Conservation (phyloP, 2,329 filamentous ascomycete genomes). For the Calonectria multiphialidica region DNA sequence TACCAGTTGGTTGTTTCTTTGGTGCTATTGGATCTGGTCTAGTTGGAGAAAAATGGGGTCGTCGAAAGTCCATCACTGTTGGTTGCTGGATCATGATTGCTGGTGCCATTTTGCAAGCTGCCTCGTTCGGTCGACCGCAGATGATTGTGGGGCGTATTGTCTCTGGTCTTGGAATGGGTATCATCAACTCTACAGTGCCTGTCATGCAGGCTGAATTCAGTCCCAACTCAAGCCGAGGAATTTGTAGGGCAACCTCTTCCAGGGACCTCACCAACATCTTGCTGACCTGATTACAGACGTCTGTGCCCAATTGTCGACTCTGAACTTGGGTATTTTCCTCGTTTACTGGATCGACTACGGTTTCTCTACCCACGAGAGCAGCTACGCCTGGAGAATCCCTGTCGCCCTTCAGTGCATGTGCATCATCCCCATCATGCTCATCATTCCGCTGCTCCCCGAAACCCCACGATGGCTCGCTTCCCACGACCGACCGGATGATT, state of each 20-base stretch:
- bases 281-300: slow-evolving; percentile 46
- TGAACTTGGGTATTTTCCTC: slow-evolving; percentile 60
- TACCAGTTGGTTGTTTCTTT: slow-evolving; percentile 45
- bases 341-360: slow-evolving; percentile 61
- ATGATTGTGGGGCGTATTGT: slow-evolving; percentile 60
- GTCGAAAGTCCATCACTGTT: slow-evolving; percentile 55
- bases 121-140: slow-evolving; percentile 56
- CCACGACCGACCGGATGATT: slow-evolving; percentile 53
- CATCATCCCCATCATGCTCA: slow-evolving; percentile 52
- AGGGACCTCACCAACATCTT: neutral
- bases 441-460: slow-evolving; percentile 55
- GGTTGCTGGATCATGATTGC: slow-evolving; percentile 58
- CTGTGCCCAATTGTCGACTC: slow-evolving; percentile 59
- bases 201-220: slow-evolving; percentile 59
- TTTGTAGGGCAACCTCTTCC: slow-evolving; percentile 35
- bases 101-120: slow-evolving; percentile 59
- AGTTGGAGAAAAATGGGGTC: slow-evolving; percentile 58
- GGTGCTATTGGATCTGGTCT: slow-evolving; percentile 47
- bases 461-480: slow-evolving; percentile 58
- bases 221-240: slow-evolving; percentile 52
- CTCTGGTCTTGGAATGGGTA: slow-evolving; percentile 60
- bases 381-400: slow-evolving; percentile 55
- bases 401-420: slow-evolving; percentile 57
- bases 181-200: slow-evolving; percentile 58
- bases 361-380: slow-evolving; percentile 46